A percentile compares a stretch with the other conserved stretches of the same genome.
Evolutionary conservation across 352 stramenopile genomes (phyloP).

Genomic region (Lagenidium giganteum): DNA sequence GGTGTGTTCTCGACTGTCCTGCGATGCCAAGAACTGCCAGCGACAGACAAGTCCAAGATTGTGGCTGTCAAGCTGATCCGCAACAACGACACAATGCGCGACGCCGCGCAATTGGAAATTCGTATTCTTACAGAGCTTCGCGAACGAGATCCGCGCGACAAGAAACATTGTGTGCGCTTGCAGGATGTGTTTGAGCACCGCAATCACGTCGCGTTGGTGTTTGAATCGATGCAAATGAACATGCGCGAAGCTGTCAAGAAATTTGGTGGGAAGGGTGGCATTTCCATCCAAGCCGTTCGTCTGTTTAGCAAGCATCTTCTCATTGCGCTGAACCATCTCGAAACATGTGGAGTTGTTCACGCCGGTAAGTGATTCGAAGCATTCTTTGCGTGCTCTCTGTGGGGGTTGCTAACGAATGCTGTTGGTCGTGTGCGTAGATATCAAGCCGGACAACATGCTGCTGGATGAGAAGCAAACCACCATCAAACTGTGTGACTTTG

Average conservation of each 20-base stretch:
- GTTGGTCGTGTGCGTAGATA: slow-evolving; percentile 44
- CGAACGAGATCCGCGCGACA: slow-evolving; percentile 61
- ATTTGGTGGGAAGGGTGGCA: slow-evolving; percentile 78
- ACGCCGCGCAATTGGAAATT: slow-evolving; percentile 89
- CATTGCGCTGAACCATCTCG: slow-evolving; percentile 62
- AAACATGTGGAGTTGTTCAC: slow-evolving; percentile 85
- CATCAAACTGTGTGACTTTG: slow-evolving; percentile 96
- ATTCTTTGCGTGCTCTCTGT: too few species aligned
- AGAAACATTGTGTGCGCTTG: slow-evolving; percentile 84
- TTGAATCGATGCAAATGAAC: slow-evolving; percentile 98
- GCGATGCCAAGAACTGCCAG: too few species aligned
- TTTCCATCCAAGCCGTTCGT: slow-evolving; percentile 81
- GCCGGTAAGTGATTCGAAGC: too few species aligned
- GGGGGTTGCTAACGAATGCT: slow-evolving; percentile 2
- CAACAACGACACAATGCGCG: slow-evolving; percentile 98
- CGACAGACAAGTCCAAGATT: too few species aligned
- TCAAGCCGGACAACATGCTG: slow-evolving; percentile 97
- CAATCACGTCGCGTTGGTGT: slow-evolving; percentile 96
- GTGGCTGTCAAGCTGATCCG: slow-evolving; percentile 90
- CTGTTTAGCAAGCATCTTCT: slow-evolving; percentile 81
- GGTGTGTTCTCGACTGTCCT: slow-evolving; percentile 97
- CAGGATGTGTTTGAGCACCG: slow-evolving; percentile 87
- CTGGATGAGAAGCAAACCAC: slow-evolving; percentile 90
- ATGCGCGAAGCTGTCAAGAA: slow-evolving; percentile 91
- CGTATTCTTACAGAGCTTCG: slow-evolving; percentile 74